Evolutionary conservation across 805 yeast species (phyloP), one percentile per base, ranked within the genome.

Genomic region (Zygosaccharomyces pseudorouxii): DNA sequence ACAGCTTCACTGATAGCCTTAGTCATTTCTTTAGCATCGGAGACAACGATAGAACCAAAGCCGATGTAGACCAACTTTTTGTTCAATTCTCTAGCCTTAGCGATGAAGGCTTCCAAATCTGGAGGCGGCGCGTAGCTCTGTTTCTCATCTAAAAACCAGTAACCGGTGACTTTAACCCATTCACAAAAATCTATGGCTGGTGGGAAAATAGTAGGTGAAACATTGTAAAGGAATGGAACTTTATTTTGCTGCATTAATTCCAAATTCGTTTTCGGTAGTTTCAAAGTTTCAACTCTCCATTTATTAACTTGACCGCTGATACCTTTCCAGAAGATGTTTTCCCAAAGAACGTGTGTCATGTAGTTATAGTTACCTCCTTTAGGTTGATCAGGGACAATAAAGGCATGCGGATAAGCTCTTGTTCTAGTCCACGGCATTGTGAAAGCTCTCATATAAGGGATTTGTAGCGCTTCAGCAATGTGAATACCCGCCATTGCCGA

Each of bases 381-480:
- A 62, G 85, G 88, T 67, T 87, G 95, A 51, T 89, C 97, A 0
- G 98, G 97, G 6, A 88, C 96, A 63, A 90, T 81, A 55, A 92
- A 89, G 0, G 98, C 97, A 72, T 92, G 97, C 1, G 97, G 97
- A 63, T 92, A 92, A 0, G 97, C 95, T 56, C 95, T 75, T 0
- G 98, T 90, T 52, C 96, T 71, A 0, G 97, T 88, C 98, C 98
- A 92, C 0, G 98, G 98, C 98, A 92, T 92, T 0, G 98, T 92
- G 63, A 92, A 92, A 0, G 97, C 97, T 58, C 97, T 75, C 71
- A 87, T 86, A 63, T 92, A 92, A 0, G 98, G 96, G 48, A 92
- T 85, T 18, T 81, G 79, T 49, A 92, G 68, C 0, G 95, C 95
- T 64, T 92, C 98, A 3, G 98, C 97, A 49, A 92, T 86, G 59